A percentile compares a stretch with the other conserved stretches of the same genome.
Evolutionary conservation across 768 basidiomycete species (phyloP).

Genomic region (Kwoniella botswanensis): DNA sequence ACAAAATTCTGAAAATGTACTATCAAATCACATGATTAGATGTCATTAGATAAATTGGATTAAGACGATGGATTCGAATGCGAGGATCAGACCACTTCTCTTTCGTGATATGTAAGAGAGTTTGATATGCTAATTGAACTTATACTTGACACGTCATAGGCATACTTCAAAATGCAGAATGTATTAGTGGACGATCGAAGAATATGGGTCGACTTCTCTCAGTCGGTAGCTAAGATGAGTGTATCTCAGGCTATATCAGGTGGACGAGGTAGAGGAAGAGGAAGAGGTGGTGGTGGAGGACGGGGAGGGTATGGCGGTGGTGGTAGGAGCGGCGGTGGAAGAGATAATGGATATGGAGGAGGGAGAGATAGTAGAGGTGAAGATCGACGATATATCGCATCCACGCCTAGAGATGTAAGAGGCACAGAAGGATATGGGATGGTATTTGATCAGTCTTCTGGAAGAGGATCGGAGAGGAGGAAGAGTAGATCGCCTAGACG

Average conservation of each 20-base stretch:
- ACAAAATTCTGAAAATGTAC: no score
- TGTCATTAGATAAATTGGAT: no score
- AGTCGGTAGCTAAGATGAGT: slow-evolving; percentile 90
- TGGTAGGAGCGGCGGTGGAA: slow-evolving; percentile 76
- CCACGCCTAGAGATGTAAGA: slow-evolving; percentile 21
- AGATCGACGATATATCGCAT: slow-evolving; percentile 10
- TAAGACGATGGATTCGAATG: not conserved
- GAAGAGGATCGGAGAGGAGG: not conserved
- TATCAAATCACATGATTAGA: no score
- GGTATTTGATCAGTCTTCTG: slow-evolving; percentile 19
- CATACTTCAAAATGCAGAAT: slow-evolving; percentile 99
- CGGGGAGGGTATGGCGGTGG: slow-evolving; percentile 62
- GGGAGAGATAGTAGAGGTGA: slow-evolving; percentile 1
- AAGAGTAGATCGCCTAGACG: slow-evolving; percentile 19
- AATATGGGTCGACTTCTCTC: slow-evolving; percentile 99
- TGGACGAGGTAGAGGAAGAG: slow-evolving; percentile 42
- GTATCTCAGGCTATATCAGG: slow-evolving; percentile 66
- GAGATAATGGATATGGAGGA: slow-evolving; percentile 48
- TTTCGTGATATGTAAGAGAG: no score
- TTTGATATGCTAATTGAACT: not conserved
- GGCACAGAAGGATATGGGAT: slow-evolving; percentile 27
- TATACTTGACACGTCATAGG: slow-evolving; percentile 62
- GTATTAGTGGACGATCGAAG: slow-evolving; percentile 91
- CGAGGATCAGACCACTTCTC: no score
- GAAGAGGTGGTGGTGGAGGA: slow-evolving; percentile 53